Evolutionary conservation across 108 stramenopile genomes (phyloP), one percentile per base, ranked within the genome.

Genomic region (Nitzschia palea): DNA sequence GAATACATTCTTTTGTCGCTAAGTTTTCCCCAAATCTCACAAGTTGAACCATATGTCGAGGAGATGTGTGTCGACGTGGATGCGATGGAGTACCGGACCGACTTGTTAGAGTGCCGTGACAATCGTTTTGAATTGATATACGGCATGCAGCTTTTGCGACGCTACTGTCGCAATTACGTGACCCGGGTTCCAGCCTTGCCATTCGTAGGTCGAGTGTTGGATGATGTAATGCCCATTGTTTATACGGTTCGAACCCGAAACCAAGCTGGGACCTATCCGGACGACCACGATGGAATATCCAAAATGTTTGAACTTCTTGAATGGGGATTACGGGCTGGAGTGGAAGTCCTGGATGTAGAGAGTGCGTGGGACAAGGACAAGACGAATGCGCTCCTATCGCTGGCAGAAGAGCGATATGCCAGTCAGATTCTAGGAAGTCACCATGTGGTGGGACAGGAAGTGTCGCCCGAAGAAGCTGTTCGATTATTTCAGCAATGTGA

Each of bases 301-400:
- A 66, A 84, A 67, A 95, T 97, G 93, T 89, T 89, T 73, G 67
- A 83, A 8, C 56, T 95, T 34, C 69, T 96, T 33, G 70, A 80
- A 20, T 83, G 90, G 71, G 95, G 98, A 12, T 65, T 97, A 62
- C 88, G 97, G 17, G 92, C 80, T 33, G 98, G 96, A 17, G 92
- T 90, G 18, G 98, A 98, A 68, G 92, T 95, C 17, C 64, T 99
- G 65, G 98, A 99, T 77, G 91, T 99, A 18, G 98, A 99, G 71
- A 89, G 93, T 53, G 86, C 88, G 32, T 96, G 95, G 93, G 93
- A 91, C 56, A 62, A 72, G 50, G 23, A 60, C 4, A 68, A 80
- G 31, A 89, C 86, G 32, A 79, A 80, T 55, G 72, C 60, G 3
- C 61, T 93, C 4, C 57, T 97, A 56, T 53, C 55, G 18, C 32